Evolutionary conservation across 441 rosid species (phyloP), one percentile per base, ranked within the genome.

Genomic region (Cnidoscolus chayamansa): DNA sequence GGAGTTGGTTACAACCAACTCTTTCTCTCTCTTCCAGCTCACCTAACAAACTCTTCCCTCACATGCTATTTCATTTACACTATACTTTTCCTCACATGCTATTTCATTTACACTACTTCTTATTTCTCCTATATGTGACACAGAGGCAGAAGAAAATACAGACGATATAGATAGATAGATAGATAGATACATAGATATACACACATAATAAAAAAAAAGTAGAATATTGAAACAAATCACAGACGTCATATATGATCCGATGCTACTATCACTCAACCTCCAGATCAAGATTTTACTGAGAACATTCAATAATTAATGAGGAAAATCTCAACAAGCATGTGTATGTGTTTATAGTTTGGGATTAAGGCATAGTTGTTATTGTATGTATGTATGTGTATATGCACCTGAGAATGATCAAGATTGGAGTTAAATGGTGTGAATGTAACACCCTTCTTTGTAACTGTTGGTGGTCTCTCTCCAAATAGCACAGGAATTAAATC

Each of bases 321-420:
- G 32, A 63, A 43, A 35, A 68, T 30, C 7, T 35, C 9, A 40
- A 12, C 13, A 60, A n/a, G 7, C 7, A n/a, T 35, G 32, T 16
- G 47, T 1, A 40, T 7, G 11, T 7, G 20, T 7, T 10, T 20
- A 11, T n/a, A 12, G 43, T 35, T 35, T 35, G 40, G 40, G 40
- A 35, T 35, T 35, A 35, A 35, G 40, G 40, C 40, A 35, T 35
- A 2, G 4, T 35, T 35, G 40, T 35, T 35, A 35, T 4, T 35
- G 40, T 35, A 35, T 35, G 40, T 35, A 35, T 35, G 40, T 35
- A 35, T 35, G 40, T 32, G 54, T 11, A 40, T 47, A 57, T 51
- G 49, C 54, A 89, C 94, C 94, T 93, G 99, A 30, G 99, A 93
- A 57, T 90, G 94, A 78, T 92, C 99, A 48, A 91, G 98, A 72